Evolutionary conservation across 306 rosid species (phyloP).

Genomic region (Dryas alaskensis): DNA sequence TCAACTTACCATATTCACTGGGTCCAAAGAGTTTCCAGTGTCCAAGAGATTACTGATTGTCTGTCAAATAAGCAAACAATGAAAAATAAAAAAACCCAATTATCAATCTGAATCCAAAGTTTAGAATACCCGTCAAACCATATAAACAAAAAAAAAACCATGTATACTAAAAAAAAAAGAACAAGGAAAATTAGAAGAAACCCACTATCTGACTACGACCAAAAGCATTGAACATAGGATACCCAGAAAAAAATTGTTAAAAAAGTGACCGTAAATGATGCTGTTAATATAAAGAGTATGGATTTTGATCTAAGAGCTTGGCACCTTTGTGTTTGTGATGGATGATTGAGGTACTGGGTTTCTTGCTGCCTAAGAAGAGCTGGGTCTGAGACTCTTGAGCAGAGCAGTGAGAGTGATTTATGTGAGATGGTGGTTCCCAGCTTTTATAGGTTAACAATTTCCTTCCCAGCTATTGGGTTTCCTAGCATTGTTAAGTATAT

Average conservation of each 20-base stretch:
- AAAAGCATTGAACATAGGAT: not conserved
- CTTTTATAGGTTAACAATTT: constrained; percentile 7
- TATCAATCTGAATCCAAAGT: constrained; percentile 7
- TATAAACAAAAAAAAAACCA: not conserved
- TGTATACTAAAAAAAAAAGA: not conserved
- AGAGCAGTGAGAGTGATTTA: not conserved
- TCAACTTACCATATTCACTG: constrained; percentile 34
- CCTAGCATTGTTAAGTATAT: no score
- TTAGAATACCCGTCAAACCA: not conserved
- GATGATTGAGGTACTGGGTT: not conserved
- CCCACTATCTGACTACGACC: not conserved
- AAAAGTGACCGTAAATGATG: not conserved
- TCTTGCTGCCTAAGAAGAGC: not conserved
- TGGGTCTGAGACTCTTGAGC: constrained; percentile 1
- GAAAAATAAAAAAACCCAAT: not conserved
- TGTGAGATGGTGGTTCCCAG: not conserved
- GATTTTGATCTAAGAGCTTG: constrained; percentile 2
- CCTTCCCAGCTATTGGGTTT: no score
- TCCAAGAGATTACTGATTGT: constrained; percentile 15
- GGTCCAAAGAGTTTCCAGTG: constrained; percentile 6
- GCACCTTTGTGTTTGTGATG: not conserved
- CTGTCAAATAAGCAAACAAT: constrained; percentile 27
- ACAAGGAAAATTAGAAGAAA: not conserved
- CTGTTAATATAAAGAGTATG: not conserved
- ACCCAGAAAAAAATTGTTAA: not conserved